Base-by-base conservation (phyloP, 306 rosid genomes). In the Adenanthera pavonina region DNA sequence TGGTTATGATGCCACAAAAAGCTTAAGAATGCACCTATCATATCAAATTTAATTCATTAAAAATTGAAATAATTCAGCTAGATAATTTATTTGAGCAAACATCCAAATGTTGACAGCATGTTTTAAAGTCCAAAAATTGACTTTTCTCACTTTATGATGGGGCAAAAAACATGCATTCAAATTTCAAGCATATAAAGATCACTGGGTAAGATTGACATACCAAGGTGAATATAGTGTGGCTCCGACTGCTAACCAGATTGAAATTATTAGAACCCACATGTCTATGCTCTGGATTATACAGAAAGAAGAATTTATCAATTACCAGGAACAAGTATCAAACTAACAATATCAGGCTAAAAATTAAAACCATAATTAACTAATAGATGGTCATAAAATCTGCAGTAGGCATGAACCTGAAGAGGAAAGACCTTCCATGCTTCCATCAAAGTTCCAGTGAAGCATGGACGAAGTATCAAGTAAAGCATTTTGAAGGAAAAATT, bases 221-320 rank as follows among this genome's bases (percentile, higher is more conserved):
- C 97, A 93, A 74, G 81, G 97, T 91, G 87, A 93, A 91, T 83
- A 93, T 88, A 71, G 96, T 91, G 92, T 91, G 96, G 90, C 97
- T 93, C 83, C 97, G 95, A 82, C 97, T 93, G 91, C 97, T 93
- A 53, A 90, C 87, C 51, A 91, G 88, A 85, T 93, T 93, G 92
- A 93, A 86, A 86, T 93, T 93, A 85, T 93, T 93, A 64, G 97
- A 93, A 71, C 97, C 97, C 79, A 93, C 97, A 33, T 93, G 97
- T 78, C 97, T 89, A 78, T 93, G 97, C 88, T 86, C 97, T 93
- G 97, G 88, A 85, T 60, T 60, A 33, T 73, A 69, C 61, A 80
- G 69, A 85, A 72, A 51, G 75, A 48, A 59, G 52, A 85, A 69
- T 20, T 57, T 76, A 52, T 73, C 41, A 72, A 68, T 79, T 30